Evolutionary conservation across 2,329 filamentous ascomycete species (phyloP), one percentile per base, ranked within the genome.

Genomic region (Phoma sp.): DNA sequence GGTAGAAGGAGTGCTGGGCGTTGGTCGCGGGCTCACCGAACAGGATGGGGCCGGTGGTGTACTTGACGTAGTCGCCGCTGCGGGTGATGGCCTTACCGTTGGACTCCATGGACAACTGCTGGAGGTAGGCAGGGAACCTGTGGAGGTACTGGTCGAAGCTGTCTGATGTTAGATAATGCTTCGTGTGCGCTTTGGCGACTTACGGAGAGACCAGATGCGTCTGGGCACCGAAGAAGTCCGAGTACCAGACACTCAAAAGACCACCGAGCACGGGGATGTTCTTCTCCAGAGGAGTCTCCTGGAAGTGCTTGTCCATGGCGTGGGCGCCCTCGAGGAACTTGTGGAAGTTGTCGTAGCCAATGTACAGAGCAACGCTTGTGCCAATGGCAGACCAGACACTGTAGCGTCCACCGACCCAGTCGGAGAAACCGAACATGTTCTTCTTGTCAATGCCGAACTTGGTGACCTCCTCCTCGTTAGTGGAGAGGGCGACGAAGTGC

Each of bases 361-460:
- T 90, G 83, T 97, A 96, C 64, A 99, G 84, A 67, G 89, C 89
- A 54, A 99, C 93, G 62, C 92, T 96, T 60, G 99, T 83, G 68
- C 95, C 95, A 73, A 99, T 99, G 76, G 95, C 95, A 67, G 92
- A 96, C 95, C 95, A 99, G 65, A 99, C 95, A 57, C 92, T 96
- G 86, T 99, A 99, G 57, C 95, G 90, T 54, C 95, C 95, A 76
- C 95, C 95, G 47, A 98, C 94, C 95, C 95, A 99, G 80, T 91
- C 96, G 79, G 94, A 93, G 76, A 99, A 99, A 70, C 92, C 93
- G 74, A 99, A 99, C 95, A 99, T 99, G 85, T 98, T 99, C 85
- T 94, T 94, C 80, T 88, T 89, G 81, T 98, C 94, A 72, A 99
- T 99, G 64, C 95, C 95, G 72, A 99, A 99, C 84, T 98, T 98